Evolutionary conservation across 2,329 filamentous ascomycete genomes (phyloP).

Genomic region (Cephalotrichum gorgonifer): DNA sequence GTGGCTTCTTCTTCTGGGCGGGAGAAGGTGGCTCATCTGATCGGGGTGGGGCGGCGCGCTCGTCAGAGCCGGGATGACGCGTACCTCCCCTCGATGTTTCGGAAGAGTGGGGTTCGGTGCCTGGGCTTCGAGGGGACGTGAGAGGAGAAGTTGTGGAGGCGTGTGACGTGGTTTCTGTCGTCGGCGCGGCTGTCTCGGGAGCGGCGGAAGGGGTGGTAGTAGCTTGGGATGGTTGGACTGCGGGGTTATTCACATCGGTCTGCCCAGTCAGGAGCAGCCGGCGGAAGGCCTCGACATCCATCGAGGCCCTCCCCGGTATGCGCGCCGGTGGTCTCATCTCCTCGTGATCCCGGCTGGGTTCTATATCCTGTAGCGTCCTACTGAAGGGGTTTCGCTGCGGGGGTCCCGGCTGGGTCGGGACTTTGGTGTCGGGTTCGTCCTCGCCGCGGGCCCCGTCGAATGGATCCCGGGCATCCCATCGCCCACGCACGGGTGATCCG

Average conservation of each 20-base stretch:
- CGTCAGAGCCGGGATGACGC: constrained; percentile 3
- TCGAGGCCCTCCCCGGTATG: constrained; percentile 13
- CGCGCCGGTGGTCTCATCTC: neutral
- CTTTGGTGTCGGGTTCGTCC: constrained; percentile 7
- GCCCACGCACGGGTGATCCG: neutral
- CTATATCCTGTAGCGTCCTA: constrained; percentile 42
- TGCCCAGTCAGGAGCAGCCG: constrained; percentile 66
- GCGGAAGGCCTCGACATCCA: constrained; percentile 73
- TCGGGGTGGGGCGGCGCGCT: neutral
- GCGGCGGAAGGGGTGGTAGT: neutral
- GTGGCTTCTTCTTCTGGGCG: constrained; percentile 56
- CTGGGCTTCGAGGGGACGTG: neutral
- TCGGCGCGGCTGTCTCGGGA: neutral
- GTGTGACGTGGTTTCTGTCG: neutral
- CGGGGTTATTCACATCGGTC: constrained; percentile 19
- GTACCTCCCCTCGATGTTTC: neutral
- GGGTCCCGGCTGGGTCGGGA: neutral
- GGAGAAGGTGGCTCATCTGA: constrained; percentile 8
- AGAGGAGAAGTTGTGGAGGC: neutral
- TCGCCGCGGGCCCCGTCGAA: constrained; percentile 18
- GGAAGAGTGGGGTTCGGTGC: neutral
- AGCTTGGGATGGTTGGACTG: neutral
- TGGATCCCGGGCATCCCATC: constrained; percentile 15
- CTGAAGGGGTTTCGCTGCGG: constrained; percentile 36
- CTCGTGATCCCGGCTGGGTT: constrained; percentile 15